Percentiles rank a stretch among this genome's conserved stretches.
phyloP scores from a whole-genome alignment of 176 grass and related monocot genomes.

The Luzula sylvatica region DNA sequence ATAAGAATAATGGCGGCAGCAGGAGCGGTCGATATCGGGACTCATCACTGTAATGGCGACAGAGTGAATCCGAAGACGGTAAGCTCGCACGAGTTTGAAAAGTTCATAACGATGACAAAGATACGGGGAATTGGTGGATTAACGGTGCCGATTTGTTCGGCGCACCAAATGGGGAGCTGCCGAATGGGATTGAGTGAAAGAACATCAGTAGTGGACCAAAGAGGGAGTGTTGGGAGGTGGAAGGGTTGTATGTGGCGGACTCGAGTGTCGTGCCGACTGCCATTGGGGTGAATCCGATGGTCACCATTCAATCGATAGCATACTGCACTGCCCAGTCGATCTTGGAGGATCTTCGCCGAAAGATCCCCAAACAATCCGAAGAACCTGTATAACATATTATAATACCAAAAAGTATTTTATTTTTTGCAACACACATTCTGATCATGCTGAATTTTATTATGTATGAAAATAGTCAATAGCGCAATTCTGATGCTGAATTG shows the following conservation, averaged over 20 bases:
- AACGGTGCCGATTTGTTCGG: slow-evolving; percentile 39
- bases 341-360: slow-evolving; percentile 3
- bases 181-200: slow-evolving; percentile 36
- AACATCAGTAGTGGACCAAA: slow-evolving; percentile 36
- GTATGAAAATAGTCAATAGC: too few species aligned
- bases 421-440: too few species aligned
- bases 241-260: slow-evolving; percentile 73
- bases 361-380: slow-evolving; percentile 13
- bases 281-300: slow-evolving; percentile 81
- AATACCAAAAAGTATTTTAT: too few species aligned
- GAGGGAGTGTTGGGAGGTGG: slow-evolving; percentile 77
- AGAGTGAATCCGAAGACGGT: slow-evolving; percentile 32
- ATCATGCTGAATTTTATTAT: too few species aligned
- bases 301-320: slow-evolving; percentile 64
- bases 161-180: slow-evolving; percentile 92
- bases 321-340: slow-evolving; percentile 57
- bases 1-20: slow-evolving; percentile 57
- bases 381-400: too few species aligned
- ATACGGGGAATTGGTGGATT: slow-evolving; percentile 3
- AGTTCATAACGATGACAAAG: slow-evolving; percentile 40
- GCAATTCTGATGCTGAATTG: too few species aligned
- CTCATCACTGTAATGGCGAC: slow-evolving; percentile 73
- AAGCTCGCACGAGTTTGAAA: slow-evolving; percentile 37
- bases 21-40: slow-evolving; percentile 58
- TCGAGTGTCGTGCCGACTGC: slow-evolving; percentile 58